Percentiles rank a stretch among this genome's conserved stretches.
Conservation (phyloP, 2,329 filamentous ascomycete species). For the Diplocarpon mali region DNA sequence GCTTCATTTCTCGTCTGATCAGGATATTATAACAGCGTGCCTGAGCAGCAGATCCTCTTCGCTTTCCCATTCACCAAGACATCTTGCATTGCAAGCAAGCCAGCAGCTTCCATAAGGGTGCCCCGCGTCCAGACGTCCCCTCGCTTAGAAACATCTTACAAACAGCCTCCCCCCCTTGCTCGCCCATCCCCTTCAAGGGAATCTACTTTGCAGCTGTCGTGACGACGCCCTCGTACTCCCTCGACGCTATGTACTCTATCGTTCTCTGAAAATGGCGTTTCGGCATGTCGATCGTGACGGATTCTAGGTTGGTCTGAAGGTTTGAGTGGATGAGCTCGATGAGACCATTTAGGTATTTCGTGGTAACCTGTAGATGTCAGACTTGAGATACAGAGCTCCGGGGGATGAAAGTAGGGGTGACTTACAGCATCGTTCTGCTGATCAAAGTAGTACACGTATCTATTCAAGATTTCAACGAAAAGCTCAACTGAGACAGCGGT, state of each 20-base stretch:
- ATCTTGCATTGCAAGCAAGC: no score
- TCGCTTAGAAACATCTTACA: constrained; percentile 14
- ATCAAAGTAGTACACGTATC: constrained; percentile 99
- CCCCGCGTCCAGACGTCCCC: no score
- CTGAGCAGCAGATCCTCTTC: no score
- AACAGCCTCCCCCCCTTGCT: neutral
- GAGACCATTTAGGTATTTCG: constrained; percentile 93
- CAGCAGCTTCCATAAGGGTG: no score
- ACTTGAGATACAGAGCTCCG: constrained; percentile 8
- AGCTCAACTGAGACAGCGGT: constrained; percentile 93
- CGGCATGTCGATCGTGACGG: constrained; percentile 74
- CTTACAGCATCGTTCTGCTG: constrained; percentile 90
- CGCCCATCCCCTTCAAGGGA: neutral
- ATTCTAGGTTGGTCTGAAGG: constrained; percentile 72
- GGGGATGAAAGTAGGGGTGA: constrained; percentile 2
- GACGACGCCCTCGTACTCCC: constrained; percentile 89
- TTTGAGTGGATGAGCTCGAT: constrained; percentile 99
- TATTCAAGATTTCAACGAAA: constrained; percentile 95
- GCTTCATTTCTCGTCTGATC: no score
- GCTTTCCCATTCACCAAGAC: no score
- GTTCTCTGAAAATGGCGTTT: constrained; percentile 92
- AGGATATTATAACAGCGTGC: no score
- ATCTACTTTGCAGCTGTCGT: constrained; percentile 24
- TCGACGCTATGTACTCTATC: constrained; percentile 80
- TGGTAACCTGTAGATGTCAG: constrained; percentile 54